Conservation (phyloP, 345 rosid species). For the Acer negundo region DNA sequence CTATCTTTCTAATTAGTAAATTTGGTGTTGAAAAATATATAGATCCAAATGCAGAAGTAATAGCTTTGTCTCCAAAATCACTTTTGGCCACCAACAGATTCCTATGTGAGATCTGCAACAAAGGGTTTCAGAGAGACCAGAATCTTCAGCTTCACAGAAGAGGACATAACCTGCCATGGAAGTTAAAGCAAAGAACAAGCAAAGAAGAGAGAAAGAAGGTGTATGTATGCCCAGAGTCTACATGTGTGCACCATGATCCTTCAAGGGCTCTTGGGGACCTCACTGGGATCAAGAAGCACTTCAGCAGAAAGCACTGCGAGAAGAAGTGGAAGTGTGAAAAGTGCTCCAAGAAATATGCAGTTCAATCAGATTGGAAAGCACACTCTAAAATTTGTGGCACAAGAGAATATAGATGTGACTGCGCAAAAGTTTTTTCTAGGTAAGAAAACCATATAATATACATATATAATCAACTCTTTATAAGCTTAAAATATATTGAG, state of each 20-base stretch:
- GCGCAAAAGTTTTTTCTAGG: slow-evolving; percentile 68
- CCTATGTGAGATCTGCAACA: slow-evolving; percentile 63
- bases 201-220: slow-evolving; percentile 54
- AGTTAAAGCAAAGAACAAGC: slow-evolving; percentile 56
- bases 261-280: slow-evolving; percentile 70
- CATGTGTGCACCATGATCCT: slow-evolving; percentile 60
- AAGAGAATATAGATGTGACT: slow-evolving; percentile 60
- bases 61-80: slow-evolving; percentile 58
- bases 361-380: slow-evolving; percentile 72
- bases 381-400: slow-evolving; percentile 71
- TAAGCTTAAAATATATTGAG: neutral
- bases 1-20: neutral
- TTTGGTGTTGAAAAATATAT: slow-evolving; percentile 17
- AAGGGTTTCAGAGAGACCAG: slow-evolving; percentile 70
- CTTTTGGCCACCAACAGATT: slow-evolving; percentile 55
- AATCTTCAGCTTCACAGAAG: slow-evolving; percentile 71
- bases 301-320: slow-evolving; percentile 61
- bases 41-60: slow-evolving; percentile 66
- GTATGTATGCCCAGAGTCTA: slow-evolving; percentile 56
- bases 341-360: slow-evolving; percentile 64
- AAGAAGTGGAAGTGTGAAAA: slow-evolving; percentile 72
- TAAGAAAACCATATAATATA: slow-evolving; percentile 14
- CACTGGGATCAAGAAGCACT: slow-evolving; percentile 70
- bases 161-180: slow-evolving; percentile 75
- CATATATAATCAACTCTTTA: no score